phyloP scores from a whole-genome alignment of 75 land plant genomes.

The Selaginella tamariscina region DNA sequence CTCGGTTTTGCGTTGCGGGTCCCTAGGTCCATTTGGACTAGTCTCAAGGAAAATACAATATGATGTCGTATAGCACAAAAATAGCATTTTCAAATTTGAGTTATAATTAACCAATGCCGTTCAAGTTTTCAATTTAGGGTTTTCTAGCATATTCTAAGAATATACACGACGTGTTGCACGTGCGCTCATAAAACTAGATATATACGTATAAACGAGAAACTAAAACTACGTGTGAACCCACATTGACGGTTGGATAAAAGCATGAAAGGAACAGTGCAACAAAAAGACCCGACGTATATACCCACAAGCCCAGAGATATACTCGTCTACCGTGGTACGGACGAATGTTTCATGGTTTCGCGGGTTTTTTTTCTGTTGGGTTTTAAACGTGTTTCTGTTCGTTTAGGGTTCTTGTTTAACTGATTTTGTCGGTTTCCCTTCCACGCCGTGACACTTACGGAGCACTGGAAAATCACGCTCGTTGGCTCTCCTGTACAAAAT shows the following conservation, averaged over 20 bases:
- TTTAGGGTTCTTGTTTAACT: not conserved
- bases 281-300: not conserved
- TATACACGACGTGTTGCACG: too few relatives aligned
- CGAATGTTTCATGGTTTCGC: not conserved
- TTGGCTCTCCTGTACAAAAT: slow-evolving; percentile 85
- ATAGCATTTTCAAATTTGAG: not conserved
- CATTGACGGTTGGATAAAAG: too few relatives aligned
- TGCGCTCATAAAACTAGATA: too few relatives aligned
- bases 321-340: too few relatives aligned
- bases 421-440: not conserved
- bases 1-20: not conserved
- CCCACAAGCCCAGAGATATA: not conserved
- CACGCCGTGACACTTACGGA: slow-evolving; percentile 14
- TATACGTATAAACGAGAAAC: too few relatives aligned
- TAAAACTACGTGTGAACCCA: too few relatives aligned
- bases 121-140: too few relatives aligned
- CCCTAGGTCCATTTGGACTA: not conserved
- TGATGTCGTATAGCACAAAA: too few relatives aligned
- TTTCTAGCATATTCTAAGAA: too few relatives aligned
- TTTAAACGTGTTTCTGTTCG: not conserved
- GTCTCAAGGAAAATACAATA: too few relatives aligned
- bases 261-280: not conserved
- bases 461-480: slow-evolving; percentile 68
- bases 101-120: not conserved
- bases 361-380: too few relatives aligned